phyloP scores from a whole-genome alignment of 768 basidiomycete species.

The Dictyophora rubrovolvata region DNA sequence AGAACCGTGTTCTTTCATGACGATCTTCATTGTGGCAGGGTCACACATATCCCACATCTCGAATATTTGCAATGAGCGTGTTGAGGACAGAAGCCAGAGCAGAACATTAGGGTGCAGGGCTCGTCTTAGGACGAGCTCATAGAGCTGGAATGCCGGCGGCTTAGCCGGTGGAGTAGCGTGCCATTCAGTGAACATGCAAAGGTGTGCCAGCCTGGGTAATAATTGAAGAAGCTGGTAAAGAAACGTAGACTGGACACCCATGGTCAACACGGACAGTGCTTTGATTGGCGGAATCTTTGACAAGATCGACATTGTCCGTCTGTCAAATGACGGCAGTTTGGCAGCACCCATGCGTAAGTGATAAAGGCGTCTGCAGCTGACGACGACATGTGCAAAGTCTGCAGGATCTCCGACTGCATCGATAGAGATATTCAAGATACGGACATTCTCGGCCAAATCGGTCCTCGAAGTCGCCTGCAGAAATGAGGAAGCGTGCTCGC shows the following conservation, averaged over 20 bases:
- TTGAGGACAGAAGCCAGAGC: slow-evolving; percentile 30
- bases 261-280: slow-evolving; percentile 23
- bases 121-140: slow-evolving; percentile 32
- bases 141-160: slow-evolving; percentile 20
- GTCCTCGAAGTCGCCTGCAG: background rate
- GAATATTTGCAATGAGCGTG: slow-evolving; percentile 29
- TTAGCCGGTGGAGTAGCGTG: slow-evolving; percentile 24
- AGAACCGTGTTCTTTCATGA: slow-evolving; percentile 22
- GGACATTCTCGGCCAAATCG: background rate
- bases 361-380: slow-evolving; percentile 24
- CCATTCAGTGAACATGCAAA: slow-evolving; percentile 30
- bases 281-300: slow-evolving; percentile 19
- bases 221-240: slow-evolving; percentile 32
- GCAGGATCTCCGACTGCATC: background rate
- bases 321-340: slow-evolving; percentile 22
- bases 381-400: slow-evolving; percentile 14
- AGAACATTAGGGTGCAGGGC: slow-evolving; percentile 23
- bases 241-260: slow-evolving; percentile 33
- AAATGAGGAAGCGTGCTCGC: background rate
- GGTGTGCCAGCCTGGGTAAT: slow-evolving; percentile 28
- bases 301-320: slow-evolving; percentile 19
- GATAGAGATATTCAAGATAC: background rate
- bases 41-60: slow-evolving; percentile 29
- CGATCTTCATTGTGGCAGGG: slow-evolving; percentile 15
- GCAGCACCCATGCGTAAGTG: slow-evolving; percentile 21